Evolutionary conservation across 2,329 filamentous ascomycete species (phyloP), one percentile per base, ranked within the genome.

Genomic region (Exophiala alcalophila): DNA sequence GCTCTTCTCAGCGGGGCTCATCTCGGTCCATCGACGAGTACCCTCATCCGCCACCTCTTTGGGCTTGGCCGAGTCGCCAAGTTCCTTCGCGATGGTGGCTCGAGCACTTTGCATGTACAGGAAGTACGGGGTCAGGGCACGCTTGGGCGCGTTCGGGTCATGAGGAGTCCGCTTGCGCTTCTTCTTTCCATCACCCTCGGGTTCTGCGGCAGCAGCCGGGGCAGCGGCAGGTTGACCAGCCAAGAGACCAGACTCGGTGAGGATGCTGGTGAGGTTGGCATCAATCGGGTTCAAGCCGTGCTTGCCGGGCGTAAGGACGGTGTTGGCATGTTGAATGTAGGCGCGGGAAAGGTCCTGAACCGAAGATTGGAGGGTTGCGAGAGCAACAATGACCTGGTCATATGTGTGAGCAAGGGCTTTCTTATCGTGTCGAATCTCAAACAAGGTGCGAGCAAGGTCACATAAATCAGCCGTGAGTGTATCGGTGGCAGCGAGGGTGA

Each of bases 111-210:
- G 85, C 75, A 94, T 88, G 72, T 89, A 97, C 49, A 96, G 73
- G 73, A 97, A 95, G 73, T 94, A 96, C 2, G 91, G 89, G 4
- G 91, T 97, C 61, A 96, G 68, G 6, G 91, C 90, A 36, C 90
- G 82, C 78, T 96, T 97, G 47, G 91, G 91, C 5, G 90, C 90
- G 65, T 95, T 94, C 56, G 90, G 90, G 64, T 97, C 91, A 60
- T 86, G 82, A 28, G 81, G 81, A 49, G 83, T 80, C 74, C 90
- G 90, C 77, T 92, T 91, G 66, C 86, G 83, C 76, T 92, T 89
- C 76, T 89, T 89, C 77, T 88, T 85, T 59, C 81, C 77, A 7
- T 71, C 76, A 1, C 67, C 69, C 16, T 74, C 73, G 9, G 65
- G 66, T 47, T 63, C 63, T 19, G 55, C 55, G 10, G 57, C 62